phyloP scores from a whole-genome alignment of 192 early-diverging fungal genomes.

The Pilobolus umbonatus region DNA sequence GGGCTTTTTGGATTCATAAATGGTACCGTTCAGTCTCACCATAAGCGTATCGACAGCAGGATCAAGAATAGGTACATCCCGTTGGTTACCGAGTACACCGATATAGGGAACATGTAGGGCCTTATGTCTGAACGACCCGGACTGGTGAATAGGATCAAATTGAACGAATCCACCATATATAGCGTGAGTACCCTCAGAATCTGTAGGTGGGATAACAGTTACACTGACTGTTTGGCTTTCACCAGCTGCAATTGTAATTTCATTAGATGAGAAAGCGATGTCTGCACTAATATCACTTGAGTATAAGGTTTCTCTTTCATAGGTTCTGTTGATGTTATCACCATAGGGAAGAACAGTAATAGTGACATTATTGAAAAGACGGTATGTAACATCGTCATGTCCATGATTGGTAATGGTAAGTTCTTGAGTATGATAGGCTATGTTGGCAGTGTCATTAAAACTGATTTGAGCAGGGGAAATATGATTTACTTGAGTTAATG shows the following conservation, averaged over 20 bases:
- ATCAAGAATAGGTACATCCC: slow-evolving; percentile 45
- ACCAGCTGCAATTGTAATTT: slow-evolving; percentile 18
- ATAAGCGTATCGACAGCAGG: slow-evolving; percentile 6
- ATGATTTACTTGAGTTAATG: slow-evolving; percentile 28
- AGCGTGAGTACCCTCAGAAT: slow-evolving; percentile 22
- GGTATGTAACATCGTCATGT: slow-evolving; percentile 32
- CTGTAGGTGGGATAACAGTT: slow-evolving; percentile 22
- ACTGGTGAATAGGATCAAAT: slow-evolving; percentile 11
- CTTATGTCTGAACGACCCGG: slow-evolving; percentile 8
- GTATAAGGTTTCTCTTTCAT: slow-evolving; percentile 5
- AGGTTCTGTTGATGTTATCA: slow-evolving; percentile 4
- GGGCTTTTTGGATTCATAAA: neutral
- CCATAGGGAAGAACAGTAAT: slow-evolving; percentile 39
- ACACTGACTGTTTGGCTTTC: slow-evolving; percentile 18
- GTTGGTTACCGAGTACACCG: slow-evolving; percentile 41
- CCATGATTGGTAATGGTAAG: slow-evolving; percentile 42
- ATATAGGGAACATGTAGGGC: slow-evolving; percentile 42
- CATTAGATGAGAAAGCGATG: slow-evolving; percentile 15
- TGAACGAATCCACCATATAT: slow-evolving; percentile 48
- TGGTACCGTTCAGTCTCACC: slow-evolving; percentile 2
- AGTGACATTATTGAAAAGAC: slow-evolving; percentile 33
- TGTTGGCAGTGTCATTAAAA: slow-evolving; percentile 46
- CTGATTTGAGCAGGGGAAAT: slow-evolving; percentile 44
- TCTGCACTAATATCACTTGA: slow-evolving; percentile 9
- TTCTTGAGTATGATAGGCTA: slow-evolving; percentile 25